Percentiles rank a stretch among this genome's conserved stretches.
These are phyloP conservation scores for Suillus cothurnatus DNA, from an alignment of 768 basidiomycete genomes.

Conservation along the genomic window DNA sequence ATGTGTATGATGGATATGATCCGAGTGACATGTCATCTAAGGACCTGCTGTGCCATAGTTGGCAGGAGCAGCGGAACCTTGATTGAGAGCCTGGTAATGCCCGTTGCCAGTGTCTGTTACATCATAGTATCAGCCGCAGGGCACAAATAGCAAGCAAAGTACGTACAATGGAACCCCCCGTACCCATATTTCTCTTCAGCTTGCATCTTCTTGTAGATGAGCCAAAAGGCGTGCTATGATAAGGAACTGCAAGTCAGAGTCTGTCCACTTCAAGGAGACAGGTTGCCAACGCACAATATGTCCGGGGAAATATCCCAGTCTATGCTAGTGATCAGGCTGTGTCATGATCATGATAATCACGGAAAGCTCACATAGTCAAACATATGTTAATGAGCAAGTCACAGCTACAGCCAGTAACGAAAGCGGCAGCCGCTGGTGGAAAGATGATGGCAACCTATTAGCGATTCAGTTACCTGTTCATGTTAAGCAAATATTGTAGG, in stretches of 20 bases:
- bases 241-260: neutral
- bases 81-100: conserved; percentile 34
- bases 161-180: conserved; percentile 78
- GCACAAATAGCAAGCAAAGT: neutral
- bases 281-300: conserved; percentile 42
- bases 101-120: conserved; percentile 40
- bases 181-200: conserved; percentile 81
- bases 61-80: conserved; percentile 24
- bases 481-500: neutral
- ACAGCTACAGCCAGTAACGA: conserved; percentile 82
- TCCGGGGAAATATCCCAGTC: conserved; percentile 79
- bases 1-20: conserved; percentile 6
- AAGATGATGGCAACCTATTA: conserved; percentile 76
- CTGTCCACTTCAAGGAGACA: neutral
- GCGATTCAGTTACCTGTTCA: neutral
- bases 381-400: conserved; percentile 85
- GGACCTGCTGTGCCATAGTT: conserved; percentile 37
- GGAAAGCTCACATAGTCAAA: conserved; percentile 64
- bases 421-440: conserved; percentile 77
- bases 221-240: conserved; percentile 78
- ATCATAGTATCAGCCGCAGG: neutral
- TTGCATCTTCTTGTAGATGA: conserved; percentile 89
- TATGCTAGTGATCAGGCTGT: conserved; percentile 26
- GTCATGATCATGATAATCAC: neutral
- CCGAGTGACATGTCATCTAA: neutral